Evolutionary conservation across 1,284 basidiomycete species (phyloP).

Genomic region (Heterobasidion occidentale): DNA sequence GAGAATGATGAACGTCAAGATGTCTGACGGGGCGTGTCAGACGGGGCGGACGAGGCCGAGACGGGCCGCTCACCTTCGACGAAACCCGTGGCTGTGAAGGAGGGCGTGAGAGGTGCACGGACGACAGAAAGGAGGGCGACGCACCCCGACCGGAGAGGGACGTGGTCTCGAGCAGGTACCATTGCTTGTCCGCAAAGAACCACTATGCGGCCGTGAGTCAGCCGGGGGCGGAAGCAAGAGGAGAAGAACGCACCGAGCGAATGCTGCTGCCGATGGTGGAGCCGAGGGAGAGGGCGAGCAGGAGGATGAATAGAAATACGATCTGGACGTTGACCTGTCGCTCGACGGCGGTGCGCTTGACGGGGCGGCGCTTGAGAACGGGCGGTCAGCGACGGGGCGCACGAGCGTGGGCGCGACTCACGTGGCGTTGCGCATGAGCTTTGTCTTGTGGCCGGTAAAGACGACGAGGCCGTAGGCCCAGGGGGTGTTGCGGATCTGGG

Average conservation of each 20-base stretch:
- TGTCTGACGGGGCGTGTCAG: slow-evolving; percentile 44
- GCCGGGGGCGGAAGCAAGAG: too few relatives aligned
- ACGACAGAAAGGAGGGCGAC: slow-evolving; percentile 12
- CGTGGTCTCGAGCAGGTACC: slow-evolving; percentile 68
- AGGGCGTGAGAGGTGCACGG: background rate
- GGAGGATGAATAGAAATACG: too few relatives aligned
- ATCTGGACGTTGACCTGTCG: too few relatives aligned
- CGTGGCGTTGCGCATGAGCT: too few relatives aligned
- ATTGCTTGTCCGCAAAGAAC: slow-evolving; percentile 78
- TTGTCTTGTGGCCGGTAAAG: too few relatives aligned
- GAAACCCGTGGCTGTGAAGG: slow-evolving; percentile 59
- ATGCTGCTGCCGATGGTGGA: slow-evolving; percentile 93
- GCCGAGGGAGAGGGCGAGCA: too few relatives aligned
- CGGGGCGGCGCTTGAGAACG: too few relatives aligned
- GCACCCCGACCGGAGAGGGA: slow-evolving; percentile 56
- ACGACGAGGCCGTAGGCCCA: too few relatives aligned
- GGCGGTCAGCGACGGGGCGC: too few relatives aligned
- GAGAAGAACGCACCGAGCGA: slow-evolving; percentile 37
- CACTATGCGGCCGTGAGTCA: slow-evolving; percentile 32
- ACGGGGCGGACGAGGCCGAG: background rate
- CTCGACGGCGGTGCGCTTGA: too few relatives aligned
- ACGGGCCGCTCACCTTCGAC: slow-evolving; percentile 54
- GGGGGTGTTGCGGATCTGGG: too few relatives aligned
- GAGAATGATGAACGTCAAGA: slow-evolving; percentile 96
- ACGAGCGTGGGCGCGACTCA: too few relatives aligned